Conservation (phyloP, 164 flowering plant species). For the Sedum album region DNA sequence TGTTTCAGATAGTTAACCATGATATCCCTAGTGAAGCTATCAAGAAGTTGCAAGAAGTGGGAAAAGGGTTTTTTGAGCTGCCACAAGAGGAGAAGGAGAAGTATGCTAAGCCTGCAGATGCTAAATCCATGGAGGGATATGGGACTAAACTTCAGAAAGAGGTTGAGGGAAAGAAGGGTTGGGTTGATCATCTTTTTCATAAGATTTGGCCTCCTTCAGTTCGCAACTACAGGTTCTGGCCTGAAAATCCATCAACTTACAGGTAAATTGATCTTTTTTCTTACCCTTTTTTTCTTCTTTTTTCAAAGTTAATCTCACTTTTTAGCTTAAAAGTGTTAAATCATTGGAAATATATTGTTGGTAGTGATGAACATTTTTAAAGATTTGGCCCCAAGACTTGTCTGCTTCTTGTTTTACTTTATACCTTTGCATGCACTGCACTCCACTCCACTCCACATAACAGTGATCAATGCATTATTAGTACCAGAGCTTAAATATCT, state of each 20-base stretch:
- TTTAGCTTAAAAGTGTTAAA: too few species aligned
- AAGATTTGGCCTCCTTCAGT: conserved; percentile 60
- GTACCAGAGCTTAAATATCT: too few species aligned
- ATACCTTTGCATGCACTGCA: too few species aligned
- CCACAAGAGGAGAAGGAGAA: conserved; percentile 60
- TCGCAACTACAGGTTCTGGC: conserved; percentile 61
- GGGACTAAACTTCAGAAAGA: conserved; percentile 64
- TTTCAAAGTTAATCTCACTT: background rate
- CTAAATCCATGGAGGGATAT: conserved; percentile 49
- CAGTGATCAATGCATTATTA: too few species aligned
- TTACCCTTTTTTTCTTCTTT: background rate
- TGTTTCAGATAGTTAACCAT: conserved; percentile 67
- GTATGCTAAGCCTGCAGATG: conserved; percentile 33
- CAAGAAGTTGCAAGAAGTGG: conserved; percentile 36
- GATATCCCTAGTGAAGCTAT: conserved; percentile 49
- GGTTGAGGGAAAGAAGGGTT: conserved; percentile 49
- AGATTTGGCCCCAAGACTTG: too few species aligned
- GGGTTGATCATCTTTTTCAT: conserved; percentile 85
- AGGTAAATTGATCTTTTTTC: conserved; percentile 19
- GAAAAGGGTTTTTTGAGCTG: conserved; percentile 67
- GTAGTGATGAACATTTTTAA: too few species aligned
- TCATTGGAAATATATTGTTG: too few species aligned
- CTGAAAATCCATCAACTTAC: conserved; percentile 61
- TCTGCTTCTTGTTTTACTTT: too few species aligned
- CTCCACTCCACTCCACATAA: too few species aligned